Conservation (phyloP, 768 basidiomycete genomes). For the Podaxis mareebaensis region DNA sequence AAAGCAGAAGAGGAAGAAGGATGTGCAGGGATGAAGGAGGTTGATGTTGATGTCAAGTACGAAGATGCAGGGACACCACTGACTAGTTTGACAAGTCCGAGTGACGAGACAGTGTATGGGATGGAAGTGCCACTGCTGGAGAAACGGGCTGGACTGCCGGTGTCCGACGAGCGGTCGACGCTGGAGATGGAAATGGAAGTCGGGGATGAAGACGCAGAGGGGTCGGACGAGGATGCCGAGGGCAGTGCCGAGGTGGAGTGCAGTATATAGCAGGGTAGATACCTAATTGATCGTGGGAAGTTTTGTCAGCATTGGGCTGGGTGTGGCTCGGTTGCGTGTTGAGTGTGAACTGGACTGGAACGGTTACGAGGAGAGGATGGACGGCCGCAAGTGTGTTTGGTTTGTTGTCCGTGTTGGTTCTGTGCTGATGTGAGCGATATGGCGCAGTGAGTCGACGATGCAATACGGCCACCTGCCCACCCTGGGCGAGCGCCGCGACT, state of each 20-base stretch:
- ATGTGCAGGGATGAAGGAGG: conserved; percentile 11
- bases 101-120: conserved; percentile 56
- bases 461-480: conserved; percentile 57
- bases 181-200: conserved; percentile 30
- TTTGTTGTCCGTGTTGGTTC: conserved; percentile 14
- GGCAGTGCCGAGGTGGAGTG: conserved; percentile 23
- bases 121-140: conserved; percentile 27
- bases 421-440: conserved; percentile 14
- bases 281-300: conserved; percentile 18
- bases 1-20: conserved; percentile 7
- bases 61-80: conserved; percentile 56
- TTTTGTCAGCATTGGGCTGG: conserved; percentile 11
- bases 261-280: conserved; percentile 17
- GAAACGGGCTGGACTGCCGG: conserved; percentile 25
- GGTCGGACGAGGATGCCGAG: conserved; percentile 37
- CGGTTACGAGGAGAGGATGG: conserved; percentile 11
- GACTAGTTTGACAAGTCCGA: conserved; percentile 51
- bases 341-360: conserved; percentile 23
- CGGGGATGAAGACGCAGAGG: conserved; percentile 45
- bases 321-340: conserved; percentile 23
- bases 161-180: conserved; percentile 30
- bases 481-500: conserved; percentile 51
- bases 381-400: conserved; percentile 20
- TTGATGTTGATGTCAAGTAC: conserved; percentile 38
- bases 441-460: conserved; percentile 56